phyloP scores from a whole-genome alignment of 2,329 filamentous ascomycete genomes.

The Penicillium glabrum region DNA sequence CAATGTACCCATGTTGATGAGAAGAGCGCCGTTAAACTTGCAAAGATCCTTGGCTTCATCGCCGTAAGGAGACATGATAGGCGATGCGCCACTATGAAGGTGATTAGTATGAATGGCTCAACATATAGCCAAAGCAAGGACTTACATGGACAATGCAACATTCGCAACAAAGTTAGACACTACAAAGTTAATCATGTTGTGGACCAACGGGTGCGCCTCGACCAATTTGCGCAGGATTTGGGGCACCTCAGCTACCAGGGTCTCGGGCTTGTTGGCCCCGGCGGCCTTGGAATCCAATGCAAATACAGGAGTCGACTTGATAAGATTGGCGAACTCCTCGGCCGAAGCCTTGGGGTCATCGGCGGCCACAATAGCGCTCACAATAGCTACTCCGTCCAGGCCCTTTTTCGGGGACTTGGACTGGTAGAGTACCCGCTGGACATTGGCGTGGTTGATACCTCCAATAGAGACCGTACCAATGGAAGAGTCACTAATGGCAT shows the following conservation, averaged over 20 bases:
- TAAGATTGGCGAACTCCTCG: constrained; percentile 56
- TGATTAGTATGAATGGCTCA: constrained; percentile 13
- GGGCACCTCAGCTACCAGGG: constrained; percentile 39
- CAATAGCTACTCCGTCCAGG: constrained; percentile 81
- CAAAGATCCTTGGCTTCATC: constrained; percentile 81
- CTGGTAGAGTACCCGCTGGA: constrained; percentile 72
- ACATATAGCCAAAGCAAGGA: background rate
- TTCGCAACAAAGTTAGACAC: constrained; percentile 96
- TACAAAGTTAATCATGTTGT: constrained; percentile 97
- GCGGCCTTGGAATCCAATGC: constrained; percentile 30
- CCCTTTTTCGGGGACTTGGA: constrained; percentile 57
- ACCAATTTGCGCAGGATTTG: constrained; percentile 62
- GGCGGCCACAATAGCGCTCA: constrained; percentile 82
- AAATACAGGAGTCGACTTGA: constrained; percentile 45
- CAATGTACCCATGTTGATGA: constrained; percentile 94
- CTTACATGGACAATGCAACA: constrained; percentile 71
- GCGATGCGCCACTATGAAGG: constrained; percentile 66
- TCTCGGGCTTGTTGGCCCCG: constrained; percentile 26
- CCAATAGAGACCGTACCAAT: constrained; percentile 74
- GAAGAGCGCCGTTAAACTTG: constrained; percentile 71
- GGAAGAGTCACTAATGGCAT: constrained; percentile 53
- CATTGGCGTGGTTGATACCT: constrained; percentile 76
- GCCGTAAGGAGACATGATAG: constrained; percentile 90
- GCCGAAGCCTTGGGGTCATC: constrained; percentile 65
- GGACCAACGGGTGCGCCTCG: constrained; percentile 68